Evolutionary conservation across 176 grass and related monocot genomes (phyloP), one percentile per base, ranked within the genome.

Genomic region (Zizania latifolia): DNA sequence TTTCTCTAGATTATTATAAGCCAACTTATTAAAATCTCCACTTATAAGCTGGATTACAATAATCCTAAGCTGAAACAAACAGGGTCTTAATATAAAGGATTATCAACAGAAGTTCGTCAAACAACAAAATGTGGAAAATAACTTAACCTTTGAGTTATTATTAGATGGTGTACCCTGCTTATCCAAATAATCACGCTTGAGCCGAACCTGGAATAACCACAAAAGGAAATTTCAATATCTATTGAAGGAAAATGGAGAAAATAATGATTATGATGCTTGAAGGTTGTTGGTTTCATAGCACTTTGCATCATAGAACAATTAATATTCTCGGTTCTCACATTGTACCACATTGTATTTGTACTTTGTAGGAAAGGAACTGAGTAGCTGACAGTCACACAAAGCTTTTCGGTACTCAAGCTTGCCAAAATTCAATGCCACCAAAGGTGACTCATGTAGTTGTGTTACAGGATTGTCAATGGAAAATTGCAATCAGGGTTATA

Each of bases 121-220:
- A 82, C 14, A 62, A 44, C 27, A 50, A 58, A 61, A 51, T 8
- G 35, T 55, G 39, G 38, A 85, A 36, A 17, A 56, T 8, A 57
- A 16, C 39, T 53, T 75, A 81, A 96, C 93, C 89, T 92, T 89
- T 13, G 62, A 27, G 21, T 68, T 77, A 43, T 88, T 85, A 62
- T 84, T 93, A 70, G 78, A 79, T 79, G 78, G 60, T 78, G 51
- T 65, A 41, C 64, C 73, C 70, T 89, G 86, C 38, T 78, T 89
- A 76, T 97, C 93, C 87, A 97, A 90, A 74, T 93, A 97, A 38
- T 93, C 90, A 16, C 90, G 93, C 71, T 97, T 97, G 79, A 97
- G 91, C 62, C 86, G 78, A 84, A 97, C 88, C 94, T 97, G 43
- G 35, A 83, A 87, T 32, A 50, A 22, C 34, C 6, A 86, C 23